Percentiles rank a stretch among this genome's conserved stretches.
Conservation (phyloP, 768 basidiomycete genomes). For the Exsudoporus frostii region DNA sequence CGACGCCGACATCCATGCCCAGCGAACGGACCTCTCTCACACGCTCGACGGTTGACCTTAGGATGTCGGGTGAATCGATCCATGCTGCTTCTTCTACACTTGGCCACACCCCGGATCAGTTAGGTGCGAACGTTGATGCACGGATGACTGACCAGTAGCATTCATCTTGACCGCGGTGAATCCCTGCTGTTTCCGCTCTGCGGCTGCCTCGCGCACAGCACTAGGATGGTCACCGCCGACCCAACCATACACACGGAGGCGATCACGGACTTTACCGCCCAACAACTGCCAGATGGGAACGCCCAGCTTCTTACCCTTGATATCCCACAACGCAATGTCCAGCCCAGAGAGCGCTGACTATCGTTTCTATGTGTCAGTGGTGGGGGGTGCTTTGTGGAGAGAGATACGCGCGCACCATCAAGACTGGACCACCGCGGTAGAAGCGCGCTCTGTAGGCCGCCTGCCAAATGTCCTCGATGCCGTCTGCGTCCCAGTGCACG, state of each 20-base stretch:
- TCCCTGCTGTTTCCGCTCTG: slow-evolving; percentile 53
- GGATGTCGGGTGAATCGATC: slow-evolving; percentile 57
- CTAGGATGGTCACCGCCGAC: slow-evolving; percentile 46
- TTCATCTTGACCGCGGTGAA: slow-evolving; percentile 78
- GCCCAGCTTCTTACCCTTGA: slow-evolving; percentile 74
- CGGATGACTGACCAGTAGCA: slow-evolving; percentile 43
- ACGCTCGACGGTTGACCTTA: slow-evolving; percentile 50
- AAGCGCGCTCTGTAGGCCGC: slow-evolving; percentile 64
- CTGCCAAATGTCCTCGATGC: slow-evolving; percentile 74
- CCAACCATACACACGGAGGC: slow-evolving; percentile 58
- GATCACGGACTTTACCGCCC: slow-evolving; percentile 65
- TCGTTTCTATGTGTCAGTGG: background rate
- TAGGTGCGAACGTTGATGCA: background rate
- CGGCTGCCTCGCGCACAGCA: slow-evolving; percentile 51
- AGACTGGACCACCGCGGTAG: slow-evolving; percentile 68
- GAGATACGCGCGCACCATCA: slow-evolving; percentile 45
- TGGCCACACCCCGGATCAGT: slow-evolving; percentile 12
- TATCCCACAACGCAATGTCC: slow-evolving; percentile 74
- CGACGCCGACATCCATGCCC: slow-evolving; percentile 62
- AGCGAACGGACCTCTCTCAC: slow-evolving; percentile 49
- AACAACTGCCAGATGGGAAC: slow-evolving; percentile 64
- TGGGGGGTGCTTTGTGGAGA: no score
- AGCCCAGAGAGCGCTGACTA: slow-evolving; percentile 56
- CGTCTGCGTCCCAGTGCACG: slow-evolving; percentile 56
- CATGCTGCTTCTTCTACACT: slow-evolving; percentile 38